Conservation (phyloP, 192 early-diverging fungal species). For the Backusella morwellensis region DNA sequence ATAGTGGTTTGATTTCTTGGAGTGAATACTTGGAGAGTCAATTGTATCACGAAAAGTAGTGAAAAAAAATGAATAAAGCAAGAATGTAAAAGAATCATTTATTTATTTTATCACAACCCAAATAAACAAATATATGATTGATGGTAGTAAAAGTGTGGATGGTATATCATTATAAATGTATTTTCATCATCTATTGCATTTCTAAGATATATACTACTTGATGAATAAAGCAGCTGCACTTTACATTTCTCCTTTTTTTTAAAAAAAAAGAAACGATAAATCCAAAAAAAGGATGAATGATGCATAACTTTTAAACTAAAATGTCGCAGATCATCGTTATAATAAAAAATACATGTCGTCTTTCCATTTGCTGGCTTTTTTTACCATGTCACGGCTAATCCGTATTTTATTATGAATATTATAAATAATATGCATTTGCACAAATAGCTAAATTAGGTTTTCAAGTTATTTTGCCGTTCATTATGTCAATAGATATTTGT, state of each 20-base stretch:
- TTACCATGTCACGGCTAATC: background rate
- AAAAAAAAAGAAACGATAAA: background rate
- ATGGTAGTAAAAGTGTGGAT: too few species aligned
- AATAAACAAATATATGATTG: too few species aligned
- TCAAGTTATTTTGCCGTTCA: too few species aligned
- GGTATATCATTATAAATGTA: too few species aligned
- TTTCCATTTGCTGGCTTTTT: background rate
- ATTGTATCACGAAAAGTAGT: slow-evolving; percentile 37
- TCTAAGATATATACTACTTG: background rate
- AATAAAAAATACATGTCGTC: background rate
- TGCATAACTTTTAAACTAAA: background rate
- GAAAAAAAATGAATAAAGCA: too few species aligned
- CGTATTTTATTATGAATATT: background rate
- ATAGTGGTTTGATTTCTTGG: slow-evolving; percentile 54
- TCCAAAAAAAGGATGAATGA: background rate
- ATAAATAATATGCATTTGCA: too few species aligned
- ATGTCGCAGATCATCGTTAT: background rate
- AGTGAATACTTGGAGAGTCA: slow-evolving; percentile 54
- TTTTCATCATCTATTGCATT: background rate
- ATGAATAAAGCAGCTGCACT: background rate
- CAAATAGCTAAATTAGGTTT: too few species aligned
- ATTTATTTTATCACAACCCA: background rate
- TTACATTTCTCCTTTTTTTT: background rate
- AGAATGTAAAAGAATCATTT: background rate
- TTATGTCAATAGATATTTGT: too few species aligned